Evolutionary conservation across 2,329 filamentous ascomycete genomes (phyloP).

Genomic region (Colletotrichum agaves): DNA sequence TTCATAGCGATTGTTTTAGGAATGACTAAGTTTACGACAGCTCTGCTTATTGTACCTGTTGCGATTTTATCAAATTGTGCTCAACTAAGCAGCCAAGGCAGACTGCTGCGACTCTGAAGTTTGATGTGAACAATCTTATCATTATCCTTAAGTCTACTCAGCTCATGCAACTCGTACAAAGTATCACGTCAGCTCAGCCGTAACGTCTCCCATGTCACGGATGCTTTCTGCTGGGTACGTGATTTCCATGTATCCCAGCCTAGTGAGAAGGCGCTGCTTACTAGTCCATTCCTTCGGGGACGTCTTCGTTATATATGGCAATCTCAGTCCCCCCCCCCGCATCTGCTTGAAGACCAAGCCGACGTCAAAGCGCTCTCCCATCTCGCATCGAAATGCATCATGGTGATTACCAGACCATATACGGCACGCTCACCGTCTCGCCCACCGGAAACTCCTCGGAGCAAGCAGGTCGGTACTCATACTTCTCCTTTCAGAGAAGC

Average conservation of each 20-base stretch:
- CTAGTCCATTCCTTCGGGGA: not conserved
- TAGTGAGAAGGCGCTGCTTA: not conserved
- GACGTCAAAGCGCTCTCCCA: not conserved
- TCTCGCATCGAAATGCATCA: not conserved
- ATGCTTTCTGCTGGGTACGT: conserved; percentile 1
- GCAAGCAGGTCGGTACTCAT: conserved; percentile 7
- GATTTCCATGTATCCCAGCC: conserved; percentile 14
- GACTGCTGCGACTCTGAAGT: no score
- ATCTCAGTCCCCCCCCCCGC: conserved; percentile 9
- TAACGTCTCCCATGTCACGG: not conserved
- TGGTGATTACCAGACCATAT: conserved; percentile 17
- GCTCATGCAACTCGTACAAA: not conserved
- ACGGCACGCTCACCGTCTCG: not conserved
- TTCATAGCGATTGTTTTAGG: no score
- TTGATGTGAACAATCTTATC: no score
- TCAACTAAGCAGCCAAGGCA: no score
- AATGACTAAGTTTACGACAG: no score
- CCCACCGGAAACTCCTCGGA: conserved; percentile 11
- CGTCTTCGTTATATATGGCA: not conserved
- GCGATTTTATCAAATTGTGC: no score
- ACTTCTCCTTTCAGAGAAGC: conserved; percentile 11
- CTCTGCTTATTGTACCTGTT: no score
- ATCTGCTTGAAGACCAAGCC: conserved; percentile 9
- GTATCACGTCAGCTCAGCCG: not conserved
- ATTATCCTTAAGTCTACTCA: no score